Evolutionary conservation across 768 basidiomycete genomes (phyloP).

Genomic region (Punctularia strigosozonata): DNA sequence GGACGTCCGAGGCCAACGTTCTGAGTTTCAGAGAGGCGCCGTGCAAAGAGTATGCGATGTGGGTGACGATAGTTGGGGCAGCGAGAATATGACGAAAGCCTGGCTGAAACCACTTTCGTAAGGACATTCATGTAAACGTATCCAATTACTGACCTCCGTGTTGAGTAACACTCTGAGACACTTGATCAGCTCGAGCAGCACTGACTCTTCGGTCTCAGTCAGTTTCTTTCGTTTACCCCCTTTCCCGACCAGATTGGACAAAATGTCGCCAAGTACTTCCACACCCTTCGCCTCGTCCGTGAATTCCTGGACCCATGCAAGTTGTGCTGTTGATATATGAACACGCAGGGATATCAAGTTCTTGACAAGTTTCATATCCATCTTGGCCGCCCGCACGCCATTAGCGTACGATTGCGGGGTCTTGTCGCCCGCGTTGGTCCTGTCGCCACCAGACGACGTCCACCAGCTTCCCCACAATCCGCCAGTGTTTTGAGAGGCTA

Average conservation of each 20-base stretch:
- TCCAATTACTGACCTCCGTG: conserved; percentile 56
- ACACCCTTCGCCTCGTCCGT: conserved; percentile 55
- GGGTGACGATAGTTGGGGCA: conserved; percentile 53
- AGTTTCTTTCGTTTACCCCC: conserved; percentile 49
- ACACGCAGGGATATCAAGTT: conserved; percentile 76
- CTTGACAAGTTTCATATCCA: conserved; percentile 55
- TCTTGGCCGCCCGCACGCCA: conserved; percentile 40
- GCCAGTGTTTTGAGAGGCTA: conserved; percentile 62
- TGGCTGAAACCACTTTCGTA: conserved; percentile 36
- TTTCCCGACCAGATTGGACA: conserved; percentile 54
- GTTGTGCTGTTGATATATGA: conserved; percentile 71
- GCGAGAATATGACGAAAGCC: conserved; percentile 61
- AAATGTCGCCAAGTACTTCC: conserved; percentile 41
- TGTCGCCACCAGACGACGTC: conserved; percentile 52
- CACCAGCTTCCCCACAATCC: conserved; percentile 72
- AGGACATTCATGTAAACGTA: no score
- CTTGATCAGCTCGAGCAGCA: conserved; percentile 64
- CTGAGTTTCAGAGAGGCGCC: conserved; percentile 57
- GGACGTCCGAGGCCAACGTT: conserved; percentile 58
- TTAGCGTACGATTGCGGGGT: conserved; percentile 55
- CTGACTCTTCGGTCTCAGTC: conserved; percentile 54
- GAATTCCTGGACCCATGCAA: conserved; percentile 74
- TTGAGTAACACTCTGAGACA: conserved; percentile 78
- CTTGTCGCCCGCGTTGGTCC: conserved; percentile 14
- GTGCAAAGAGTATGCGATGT: conserved; percentile 63